Conservation (phyloP, 306 rosid species). For the Cicer bijugum region DNA sequence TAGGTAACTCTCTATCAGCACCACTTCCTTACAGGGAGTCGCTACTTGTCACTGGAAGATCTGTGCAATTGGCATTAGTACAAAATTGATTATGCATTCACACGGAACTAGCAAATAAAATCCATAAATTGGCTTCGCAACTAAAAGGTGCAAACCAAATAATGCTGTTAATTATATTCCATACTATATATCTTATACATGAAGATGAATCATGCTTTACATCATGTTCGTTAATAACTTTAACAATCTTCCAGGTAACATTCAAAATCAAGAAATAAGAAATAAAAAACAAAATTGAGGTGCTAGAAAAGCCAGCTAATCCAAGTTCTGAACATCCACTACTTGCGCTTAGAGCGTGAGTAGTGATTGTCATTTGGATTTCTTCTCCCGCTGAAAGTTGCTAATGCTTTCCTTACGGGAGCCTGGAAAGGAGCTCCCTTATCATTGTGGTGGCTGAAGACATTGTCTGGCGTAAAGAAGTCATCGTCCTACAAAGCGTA, state of each 20-base stretch:
- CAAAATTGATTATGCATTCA: not conserved
- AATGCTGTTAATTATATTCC: conserved; percentile 7
- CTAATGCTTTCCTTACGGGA: conserved; percentile 77
- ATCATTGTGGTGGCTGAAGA: conserved; percentile 74
- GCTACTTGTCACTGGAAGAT: too few species aligned
- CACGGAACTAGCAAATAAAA: not conserved
- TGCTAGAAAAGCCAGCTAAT: not conserved
- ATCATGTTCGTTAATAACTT: conserved; percentile 14
- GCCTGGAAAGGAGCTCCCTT: conserved; percentile 82
- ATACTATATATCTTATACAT: not conserved
- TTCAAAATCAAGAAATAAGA: conserved; percentile 24
- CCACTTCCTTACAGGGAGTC: too few species aligned
- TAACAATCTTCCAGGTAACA: conserved; percentile 17
- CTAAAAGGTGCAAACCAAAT: conserved; percentile 15
- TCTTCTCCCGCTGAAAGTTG: conserved; percentile 78
- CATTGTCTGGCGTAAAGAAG: conserved; percentile 53
- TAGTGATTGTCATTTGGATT: conserved; percentile 92
- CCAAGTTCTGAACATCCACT: conserved; percentile 37
- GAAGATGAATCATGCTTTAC: not conserved
- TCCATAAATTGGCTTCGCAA: not conserved
- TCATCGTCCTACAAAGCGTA: conserved; percentile 66
- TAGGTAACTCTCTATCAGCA: too few species aligned
- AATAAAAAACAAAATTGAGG: conserved; percentile 36
- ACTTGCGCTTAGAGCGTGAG: conserved; percentile 68
- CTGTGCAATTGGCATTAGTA: not conserved